Evolutionary conservation across 768 basidiomycete species (phyloP), one percentile per base, ranked within the genome.

Genomic region (Boletus fagicola): DNA sequence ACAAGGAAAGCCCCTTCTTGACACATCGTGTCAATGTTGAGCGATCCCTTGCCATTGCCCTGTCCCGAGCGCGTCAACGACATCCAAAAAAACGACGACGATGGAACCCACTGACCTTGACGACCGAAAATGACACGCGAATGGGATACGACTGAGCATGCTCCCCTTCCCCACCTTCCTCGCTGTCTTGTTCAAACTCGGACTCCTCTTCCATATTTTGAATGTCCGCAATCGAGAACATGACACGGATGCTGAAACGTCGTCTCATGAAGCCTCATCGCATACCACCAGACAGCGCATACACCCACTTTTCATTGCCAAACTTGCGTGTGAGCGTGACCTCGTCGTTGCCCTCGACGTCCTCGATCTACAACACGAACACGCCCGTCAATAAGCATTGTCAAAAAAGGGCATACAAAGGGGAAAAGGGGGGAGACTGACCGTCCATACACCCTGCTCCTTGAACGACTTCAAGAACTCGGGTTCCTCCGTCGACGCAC

Each of bases 161-260:
- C 3, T 59, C 64, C 6, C 73, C 72, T 3, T 67, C 70, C 5
- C 65, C 67, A 10, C 70, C 61, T 18, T 68, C 70, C 38, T 77
- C 76, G 28, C 77, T 77, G 13, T 77, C 71, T 36, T 76, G 72
- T 4, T 76, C 76, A 47, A 73, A 74, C 40, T 66, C 70, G 36
- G 74, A 65, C 46, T 76, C 76, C n/a, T 76, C 74, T 22, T 76
- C 76, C 53, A 67, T 65, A 9, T 70, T 71, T 64, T 91, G 84
- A 51, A 96, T 79, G 72, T 98, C 95, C 40, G 90, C 87, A 63
- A 96, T 91, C 58, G 93, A 93, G 82, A 98, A 97, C 73, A 93
- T 87, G 68, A 95, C 71, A 33, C 88, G 90, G 72, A 98, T 83
- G 63, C 93, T 95, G 66, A 43, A 22, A n/a, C 16, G n/a, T n/a